Evolutionary conservation across 2,329 filamentous ascomycete genomes (phyloP).

Genomic region (Parastagonospora nodorum): DNA sequence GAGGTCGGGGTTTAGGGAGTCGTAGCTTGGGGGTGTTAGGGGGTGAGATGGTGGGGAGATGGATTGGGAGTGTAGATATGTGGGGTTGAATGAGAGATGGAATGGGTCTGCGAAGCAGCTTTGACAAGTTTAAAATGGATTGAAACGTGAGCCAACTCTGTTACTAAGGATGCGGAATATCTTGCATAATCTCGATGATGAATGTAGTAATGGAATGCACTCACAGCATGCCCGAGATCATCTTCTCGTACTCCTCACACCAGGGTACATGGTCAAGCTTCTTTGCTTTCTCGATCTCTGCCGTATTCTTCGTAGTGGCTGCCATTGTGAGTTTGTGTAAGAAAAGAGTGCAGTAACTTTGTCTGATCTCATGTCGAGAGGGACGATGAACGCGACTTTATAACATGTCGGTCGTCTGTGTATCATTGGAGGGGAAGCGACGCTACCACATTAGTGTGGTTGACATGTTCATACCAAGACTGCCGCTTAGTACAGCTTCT

Average conservation of each 20-base stretch:
- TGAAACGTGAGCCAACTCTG: too few relatives aligned
- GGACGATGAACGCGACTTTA: too few relatives aligned
- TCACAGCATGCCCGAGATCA: conserved; percentile 68
- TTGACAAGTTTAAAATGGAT: too few relatives aligned
- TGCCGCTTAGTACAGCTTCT: not conserved
- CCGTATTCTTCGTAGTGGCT: conserved; percentile 49
- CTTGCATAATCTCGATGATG: too few relatives aligned
- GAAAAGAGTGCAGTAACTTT: not conserved
- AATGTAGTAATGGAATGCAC: conserved; percentile 14
- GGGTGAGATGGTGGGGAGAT: not conserved
- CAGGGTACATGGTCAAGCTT: conserved; percentile 59
- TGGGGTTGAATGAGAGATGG: not conserved
- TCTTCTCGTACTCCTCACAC: conserved; percentile 67
- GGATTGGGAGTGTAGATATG: not conserved
- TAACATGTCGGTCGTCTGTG: too few relatives aligned
- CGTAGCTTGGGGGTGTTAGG: conserved; percentile 50
- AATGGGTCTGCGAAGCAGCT: too few relatives aligned
- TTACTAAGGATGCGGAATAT: too few relatives aligned
- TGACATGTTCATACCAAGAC: not conserved
- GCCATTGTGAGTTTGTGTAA: conserved; percentile 37
- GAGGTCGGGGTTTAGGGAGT: conserved; percentile 56
- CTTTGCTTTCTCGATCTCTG: conserved; percentile 54
- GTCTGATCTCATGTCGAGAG: too few relatives aligned
- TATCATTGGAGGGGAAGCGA: too few relatives aligned
- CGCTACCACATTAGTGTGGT: conserved; percentile 17